A percentile compares a stretch with the other conserved stretches of the same genome.
phyloP scores from a whole-genome alignment of 176 grass and related monocot genomes.

The Oryza officinalis region DNA sequence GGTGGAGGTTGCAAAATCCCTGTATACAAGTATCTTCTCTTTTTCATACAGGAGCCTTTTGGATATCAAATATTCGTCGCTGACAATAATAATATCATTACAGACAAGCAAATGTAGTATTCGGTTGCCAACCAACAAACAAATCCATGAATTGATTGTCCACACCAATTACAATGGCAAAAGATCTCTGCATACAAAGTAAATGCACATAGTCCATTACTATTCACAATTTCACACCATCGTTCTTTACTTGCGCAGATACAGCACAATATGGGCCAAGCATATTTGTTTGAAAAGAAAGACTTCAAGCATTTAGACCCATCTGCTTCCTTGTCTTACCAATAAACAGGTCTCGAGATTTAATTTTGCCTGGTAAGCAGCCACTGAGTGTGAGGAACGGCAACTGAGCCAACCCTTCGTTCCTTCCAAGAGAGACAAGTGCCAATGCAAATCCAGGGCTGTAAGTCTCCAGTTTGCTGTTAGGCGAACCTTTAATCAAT shows the following conservation, averaged over 20 bases:
- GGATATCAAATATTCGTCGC: background rate
- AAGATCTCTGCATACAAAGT: background rate
- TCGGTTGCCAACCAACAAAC: conserved; percentile 12
- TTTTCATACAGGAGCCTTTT: background rate
- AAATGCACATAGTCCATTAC: background rate
- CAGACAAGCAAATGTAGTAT: background rate
- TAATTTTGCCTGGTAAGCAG: conserved; percentile 51
- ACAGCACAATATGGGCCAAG: background rate
- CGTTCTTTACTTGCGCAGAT: background rate
- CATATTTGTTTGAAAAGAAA: conserved; percentile 3
- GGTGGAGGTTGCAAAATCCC: too few species aligned
- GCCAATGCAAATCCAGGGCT: conserved; percentile 34
- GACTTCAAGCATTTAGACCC: conserved; percentile 41
- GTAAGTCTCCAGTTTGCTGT: conserved; percentile 50
- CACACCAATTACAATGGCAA: background rate
- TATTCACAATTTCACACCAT: background rate
- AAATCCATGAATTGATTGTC: background rate
- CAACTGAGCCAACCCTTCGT: conserved; percentile 53
- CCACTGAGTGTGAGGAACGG: conserved; percentile 49
- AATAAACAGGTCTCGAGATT: conserved; percentile 57
- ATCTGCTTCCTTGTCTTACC: conserved; percentile 58
- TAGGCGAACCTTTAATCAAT: conserved; percentile 39
- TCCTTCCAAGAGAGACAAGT: conserved; percentile 64
- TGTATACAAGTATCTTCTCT: too few species aligned
- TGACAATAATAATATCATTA: background rate